Percentiles rank a stretch among this genome's conserved stretches.
These are phyloP conservation scores for Volvariella surrecta DNA, from an alignment of 1,284 basidiomycete species.

Conservation along the genomic window DNA sequence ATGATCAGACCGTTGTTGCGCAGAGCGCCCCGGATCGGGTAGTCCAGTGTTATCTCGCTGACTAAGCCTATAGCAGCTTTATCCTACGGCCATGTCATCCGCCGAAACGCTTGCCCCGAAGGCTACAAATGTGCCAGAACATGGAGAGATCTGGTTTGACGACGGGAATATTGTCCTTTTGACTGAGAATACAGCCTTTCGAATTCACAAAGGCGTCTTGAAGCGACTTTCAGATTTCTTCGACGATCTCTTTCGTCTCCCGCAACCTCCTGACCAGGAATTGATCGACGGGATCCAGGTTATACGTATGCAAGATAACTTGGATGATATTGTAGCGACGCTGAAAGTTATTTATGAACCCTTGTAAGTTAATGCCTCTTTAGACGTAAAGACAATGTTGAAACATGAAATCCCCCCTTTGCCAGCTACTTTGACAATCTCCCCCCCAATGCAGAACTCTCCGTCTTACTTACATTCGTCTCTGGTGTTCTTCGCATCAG, in stretches of 20 bases:
- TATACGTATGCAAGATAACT: constrained; percentile 21
- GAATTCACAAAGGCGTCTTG: constrained; percentile 31
- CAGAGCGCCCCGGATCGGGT: no score
- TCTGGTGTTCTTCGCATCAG: constrained; percentile 29
- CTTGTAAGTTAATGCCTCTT: constrained; percentile 19
- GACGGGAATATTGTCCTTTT: constrained; percentile 30
- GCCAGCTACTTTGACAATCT: constrained; percentile 28
- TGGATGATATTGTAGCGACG: constrained; percentile 23
- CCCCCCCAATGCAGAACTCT: constrained; percentile 19
- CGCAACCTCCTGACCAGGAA: constrained; percentile 22
- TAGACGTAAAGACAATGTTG: background rate
- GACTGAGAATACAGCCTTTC: constrained; percentile 24
- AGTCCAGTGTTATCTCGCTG: no score
- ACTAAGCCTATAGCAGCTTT: no score
- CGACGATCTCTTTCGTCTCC: constrained; percentile 25
- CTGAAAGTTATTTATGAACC: constrained; percentile 25
- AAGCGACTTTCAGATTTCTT: constrained; percentile 30
- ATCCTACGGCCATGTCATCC: no score
- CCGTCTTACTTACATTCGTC: constrained; percentile 23
- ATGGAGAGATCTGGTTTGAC: constrained; percentile 23
- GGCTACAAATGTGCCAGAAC: no score
- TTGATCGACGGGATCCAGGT: constrained; percentile 22
- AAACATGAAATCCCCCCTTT: background rate
- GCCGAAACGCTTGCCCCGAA: no score
- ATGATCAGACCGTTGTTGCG: no score